Evolutionary conservation across 2,329 filamentous ascomycete genomes (phyloP), one percentile per base, ranked within the genome.

Genomic region (Clarireedia homoeocarpa): DNA sequence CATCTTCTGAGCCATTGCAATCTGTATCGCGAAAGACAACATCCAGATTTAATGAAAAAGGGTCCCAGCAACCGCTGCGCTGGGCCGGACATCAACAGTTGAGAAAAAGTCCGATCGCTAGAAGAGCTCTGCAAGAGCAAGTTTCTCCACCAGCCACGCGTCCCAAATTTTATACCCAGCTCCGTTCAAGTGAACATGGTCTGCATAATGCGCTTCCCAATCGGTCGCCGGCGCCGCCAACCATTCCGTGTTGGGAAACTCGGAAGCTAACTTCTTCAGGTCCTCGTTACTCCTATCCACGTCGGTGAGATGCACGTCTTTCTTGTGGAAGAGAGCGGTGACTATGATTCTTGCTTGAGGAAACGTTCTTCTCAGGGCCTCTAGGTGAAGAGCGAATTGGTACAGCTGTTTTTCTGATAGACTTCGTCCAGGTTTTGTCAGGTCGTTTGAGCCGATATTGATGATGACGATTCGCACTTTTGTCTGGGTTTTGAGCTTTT

Each of bases 181-280:
- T 51, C 59, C 39, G 50, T 59, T 58, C 27, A 59, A 47, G 50
- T 61, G 59, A 12, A 59, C 57, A 51, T 61, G 57, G 56, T 61
- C 59, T 9, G 45, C 58, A 38, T 54, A 51, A 24, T 52, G 38
- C 9, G 42, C 26, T 7, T 53, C 47, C 26, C 10, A 47, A n/a
- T 44, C 20, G 4, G 39, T 30, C 6, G n/a, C 20, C 9, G 59
- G 59, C 24, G 59, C 57, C 6, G 38, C 44, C n/a, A 61, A 26
- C 54, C 50, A 61, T 39, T 54, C 45, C 12, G 48, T 27, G 4
- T 38, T 4, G 24, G 52, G 52, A 38, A 40, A 54, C 27, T 10
- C 34, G n/a, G 36, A 39, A 5, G 55, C 36, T 34, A 50, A 42
- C 5, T 42, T 26, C 10, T 49, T 36, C 17, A 58, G 1, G 17